Evolutionary conservation across 75 land plant genomes (phyloP).

Genomic region (Adiantum capillusveneris): DNA sequence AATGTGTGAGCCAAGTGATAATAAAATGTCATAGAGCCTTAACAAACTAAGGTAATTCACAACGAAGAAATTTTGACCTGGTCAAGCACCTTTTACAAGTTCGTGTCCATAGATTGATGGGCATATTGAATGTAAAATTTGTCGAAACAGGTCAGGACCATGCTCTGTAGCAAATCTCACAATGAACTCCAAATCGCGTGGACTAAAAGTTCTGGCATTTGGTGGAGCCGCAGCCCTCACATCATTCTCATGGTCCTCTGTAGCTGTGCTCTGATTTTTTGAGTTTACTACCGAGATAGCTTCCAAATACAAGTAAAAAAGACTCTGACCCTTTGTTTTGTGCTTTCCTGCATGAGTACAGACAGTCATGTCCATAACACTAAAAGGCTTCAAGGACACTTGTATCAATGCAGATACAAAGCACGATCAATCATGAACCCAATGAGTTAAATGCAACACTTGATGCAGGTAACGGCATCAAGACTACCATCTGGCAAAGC

Average conservation of each 20-base stretch:
- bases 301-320: constrained; percentile 86
- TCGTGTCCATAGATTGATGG: constrained; percentile 99
- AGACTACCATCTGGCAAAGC: too few relatives aligned
- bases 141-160: constrained; percentile 82
- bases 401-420: too few relatives aligned
- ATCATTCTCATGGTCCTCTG: constrained; percentile 29
- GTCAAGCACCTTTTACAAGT: constrained; percentile 78
- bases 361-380: too few relatives aligned
- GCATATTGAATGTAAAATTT: constrained; percentile 88
- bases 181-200: constrained; percentile 80
- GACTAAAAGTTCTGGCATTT: constrained; percentile 57
- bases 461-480: too few relatives aligned
- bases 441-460: too few relatives aligned
- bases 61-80: neutral
- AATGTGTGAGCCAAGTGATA: too few relatives aligned
- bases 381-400: too few relatives aligned
- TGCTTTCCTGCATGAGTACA: constrained; percentile 83
- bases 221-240: constrained; percentile 30
- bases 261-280: constrained; percentile 50
- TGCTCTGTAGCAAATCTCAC: constrained; percentile 83
- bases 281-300: constrained; percentile 85
- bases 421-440: too few relatives aligned
- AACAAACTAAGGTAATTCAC: too few relatives aligned
- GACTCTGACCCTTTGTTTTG: constrained; percentile 71
- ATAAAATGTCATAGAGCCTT: too few relatives aligned